Evolutionary conservation across 176 grass and related monocot species (phyloP), one percentile per base, ranked within the genome.

Genomic region (Avena insularis): DNA sequence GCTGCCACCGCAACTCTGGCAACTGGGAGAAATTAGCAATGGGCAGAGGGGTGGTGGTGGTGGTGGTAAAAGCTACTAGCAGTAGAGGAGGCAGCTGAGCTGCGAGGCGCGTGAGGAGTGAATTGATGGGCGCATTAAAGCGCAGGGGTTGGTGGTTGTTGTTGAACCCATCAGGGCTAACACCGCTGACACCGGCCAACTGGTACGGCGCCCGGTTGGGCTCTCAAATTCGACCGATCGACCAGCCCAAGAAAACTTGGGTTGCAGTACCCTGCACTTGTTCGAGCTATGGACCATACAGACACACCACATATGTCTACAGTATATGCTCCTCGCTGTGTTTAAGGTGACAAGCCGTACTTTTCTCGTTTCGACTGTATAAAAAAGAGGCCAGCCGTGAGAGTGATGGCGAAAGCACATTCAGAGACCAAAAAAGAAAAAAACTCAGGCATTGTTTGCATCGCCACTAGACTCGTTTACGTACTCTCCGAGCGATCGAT

Each of bases 151-250:
- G 97, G 92, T 77, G 85, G 94, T 99, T 0, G 94, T 99, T 0
- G 97, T 87, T 99, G 90, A 93, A 96, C 87, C 71, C 79, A 87
- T 88, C 89, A 27, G 40, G 80, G 86, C 86, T 83, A 86, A 82
- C 86, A 58, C 78, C 50, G 23, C 86, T 82, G 71, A 88, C 86
- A 62, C 82, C 82, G 82, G 85, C 85, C 89, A 68, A 80, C 80
- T 91, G 58, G 75, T 67, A 68, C 55, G 17, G 5, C 72, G 46
- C 40, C 20, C 29, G 46, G 84, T 45, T 79, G 46, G 75, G 49
- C 74, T 69, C 40, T 17, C 46, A n/a, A 78, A 70, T 55, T 7
- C 46, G 12, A 86, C 61, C n/a, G 13, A 86, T 33, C 35, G 12
- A 36, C 48, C 80, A 71, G 13, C 74, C 60, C 69, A 82, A 77